Percentiles rank a stretch among this genome's conserved stretches.
Conservation (phyloP, 306 rosid genomes). For the Cucurbita ficifolia region DNA sequence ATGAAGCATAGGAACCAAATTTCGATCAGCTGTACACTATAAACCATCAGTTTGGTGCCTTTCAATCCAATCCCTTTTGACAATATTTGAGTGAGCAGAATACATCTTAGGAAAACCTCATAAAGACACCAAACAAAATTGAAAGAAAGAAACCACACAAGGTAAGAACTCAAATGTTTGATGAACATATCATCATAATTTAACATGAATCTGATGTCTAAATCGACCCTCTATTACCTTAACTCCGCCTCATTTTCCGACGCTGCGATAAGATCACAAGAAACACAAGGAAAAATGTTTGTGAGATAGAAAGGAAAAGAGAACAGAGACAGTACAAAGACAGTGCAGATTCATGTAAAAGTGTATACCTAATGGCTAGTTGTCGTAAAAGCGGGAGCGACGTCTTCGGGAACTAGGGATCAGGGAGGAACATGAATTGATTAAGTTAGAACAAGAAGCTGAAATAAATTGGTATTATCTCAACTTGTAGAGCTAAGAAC, state of each 20-base stretch:
- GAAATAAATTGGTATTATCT: background rate
- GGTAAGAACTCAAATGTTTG: background rate
- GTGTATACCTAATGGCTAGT: conserved; percentile 68
- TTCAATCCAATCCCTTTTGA: conserved; percentile 1
- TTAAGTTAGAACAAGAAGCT: background rate
- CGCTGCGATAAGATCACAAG: background rate
- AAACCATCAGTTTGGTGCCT: background rate
- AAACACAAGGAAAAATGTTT: background rate
- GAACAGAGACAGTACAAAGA: background rate
- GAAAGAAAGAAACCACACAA: background rate
- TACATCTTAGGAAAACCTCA: background rate
- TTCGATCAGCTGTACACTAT: conserved; percentile 1
- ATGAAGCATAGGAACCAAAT: background rate
- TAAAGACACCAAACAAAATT: conserved; percentile 1
- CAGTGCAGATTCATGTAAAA: background rate
- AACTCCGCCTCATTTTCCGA: conserved; percentile 5
- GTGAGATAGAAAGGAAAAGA: background rate
- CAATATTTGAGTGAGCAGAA: background rate
- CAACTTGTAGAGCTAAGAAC: background rate
- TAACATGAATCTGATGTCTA: background rate
- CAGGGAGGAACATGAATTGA: conserved; percentile 12
- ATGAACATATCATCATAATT: background rate
- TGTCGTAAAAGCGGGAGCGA: conserved; percentile 70
- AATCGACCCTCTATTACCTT: background rate
- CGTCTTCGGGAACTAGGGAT: conserved; percentile 56